A percentile compares a stretch with the other conserved stretches of the same genome.
Conservation (phyloP, 192 early-diverging fungal genomes). For the Neocallimastix lanati region DNA sequence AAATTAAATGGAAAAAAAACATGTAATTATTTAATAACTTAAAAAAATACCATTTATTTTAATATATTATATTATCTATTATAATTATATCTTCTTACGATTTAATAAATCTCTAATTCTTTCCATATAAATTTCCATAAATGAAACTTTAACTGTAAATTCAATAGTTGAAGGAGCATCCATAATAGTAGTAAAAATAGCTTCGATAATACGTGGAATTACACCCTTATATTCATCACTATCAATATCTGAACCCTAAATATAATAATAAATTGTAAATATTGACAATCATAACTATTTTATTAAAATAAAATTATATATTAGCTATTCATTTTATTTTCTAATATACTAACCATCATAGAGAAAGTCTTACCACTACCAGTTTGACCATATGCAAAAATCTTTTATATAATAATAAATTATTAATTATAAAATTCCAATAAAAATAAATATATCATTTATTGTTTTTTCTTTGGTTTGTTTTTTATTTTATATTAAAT, state of each 20-base stretch:
- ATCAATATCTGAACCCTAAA: constrained; percentile 76
- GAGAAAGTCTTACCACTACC: constrained; percentile 92
- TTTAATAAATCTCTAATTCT: constrained; percentile 90
- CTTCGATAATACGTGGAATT: constrained; percentile 90
- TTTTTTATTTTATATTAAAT: no score
- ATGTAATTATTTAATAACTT: no score
- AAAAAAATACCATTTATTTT: no score
- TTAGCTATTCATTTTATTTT: no score
- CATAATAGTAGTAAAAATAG: constrained; percentile 82
- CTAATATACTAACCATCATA: constrained; percentile 47
- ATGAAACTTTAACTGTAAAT: constrained; percentile 97
- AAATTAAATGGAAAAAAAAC: background rate
- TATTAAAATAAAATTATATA: no score
- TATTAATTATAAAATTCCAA: constrained; percentile 49
- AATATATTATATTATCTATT: no score
- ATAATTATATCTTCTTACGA: constrained; percentile 27
- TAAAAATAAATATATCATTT: no score
- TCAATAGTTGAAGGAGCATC: constrained; percentile 80
- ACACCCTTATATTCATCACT: constrained; percentile 78
- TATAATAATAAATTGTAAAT: no score
- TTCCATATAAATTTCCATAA: constrained; percentile 99
- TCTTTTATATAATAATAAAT: constrained; percentile 6
- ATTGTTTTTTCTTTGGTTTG: no score
- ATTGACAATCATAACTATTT: no score
- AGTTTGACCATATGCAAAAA: constrained; percentile 99